Base-by-base conservation (phyloP, 768 basidiomycete genomes). In the Lentinula sp. region DNA sequence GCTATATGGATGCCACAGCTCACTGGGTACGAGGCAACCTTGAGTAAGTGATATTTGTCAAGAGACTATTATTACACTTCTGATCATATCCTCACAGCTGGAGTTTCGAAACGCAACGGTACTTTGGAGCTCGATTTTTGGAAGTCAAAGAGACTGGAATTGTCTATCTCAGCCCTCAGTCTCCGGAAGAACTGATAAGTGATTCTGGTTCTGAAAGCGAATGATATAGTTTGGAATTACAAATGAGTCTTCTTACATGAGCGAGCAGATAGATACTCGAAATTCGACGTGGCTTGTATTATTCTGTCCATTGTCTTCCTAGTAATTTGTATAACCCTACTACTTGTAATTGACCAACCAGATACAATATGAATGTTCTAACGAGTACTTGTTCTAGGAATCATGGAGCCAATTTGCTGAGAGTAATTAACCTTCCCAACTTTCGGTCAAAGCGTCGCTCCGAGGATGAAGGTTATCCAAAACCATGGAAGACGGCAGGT, bases 21-120 rank as follows among this genome's bases (percentile, higher is more conserved):
- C 76, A 77, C 64, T 87, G 85, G 85, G 76, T 84, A 61, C 75
- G 81, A 67, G 86, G 85, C 32, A 88, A 86, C 73, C 72, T 86
- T 57, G 79, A 77, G 78, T 81, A 70, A 70, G 76, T 70, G 23
- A 68, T 52, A 67, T 60, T 33, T 64, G 52, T 54, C 18, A 41
- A 5, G 1, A 23, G 37, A 23, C 2, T 37, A 7, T 61, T 16
- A 57, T 53, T 49, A 60, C 16, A 1, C n/a, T 33, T 18, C n/a
- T 60, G 20, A 39, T 10, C 45, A 62, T 36, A 15, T 33, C 33
- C 10, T 42, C 41, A 5, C 57, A 81, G 81, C 61, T 87, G 86
- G 87, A 84, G 85, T 67, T 87, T 90, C 70, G 83, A 87, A 71
- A 85, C 82, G 35, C 79, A 81, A 65, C 78, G 85, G 39, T 88